Percentiles rank a stretch among this genome's conserved stretches.
Evolutionary conservation across 257 asterid genomes (phyloP).

Genomic region (Capsicum baccatum): DNA sequence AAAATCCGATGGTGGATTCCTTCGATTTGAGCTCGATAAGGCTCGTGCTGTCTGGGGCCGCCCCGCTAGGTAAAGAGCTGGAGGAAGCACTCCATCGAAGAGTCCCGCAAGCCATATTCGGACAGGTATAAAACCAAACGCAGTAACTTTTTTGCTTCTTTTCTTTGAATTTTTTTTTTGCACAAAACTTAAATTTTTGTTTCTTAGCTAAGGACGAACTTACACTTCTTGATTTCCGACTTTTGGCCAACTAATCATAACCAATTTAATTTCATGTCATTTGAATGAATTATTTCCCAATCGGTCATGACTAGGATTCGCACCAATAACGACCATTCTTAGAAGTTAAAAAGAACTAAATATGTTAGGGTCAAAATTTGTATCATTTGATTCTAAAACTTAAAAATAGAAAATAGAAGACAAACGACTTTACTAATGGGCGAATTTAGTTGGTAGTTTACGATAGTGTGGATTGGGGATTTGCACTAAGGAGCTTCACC

Average conservation of each 20-base stretch:
- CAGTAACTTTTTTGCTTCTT: too few relatives aligned
- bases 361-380: too few relatives aligned
- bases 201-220: background rate
- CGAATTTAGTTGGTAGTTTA: too few relatives aligned
- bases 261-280: constrained; percentile 25
- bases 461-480: too few relatives aligned
- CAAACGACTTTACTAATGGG: too few relatives aligned
- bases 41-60: constrained; percentile 80
- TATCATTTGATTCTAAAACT: too few relatives aligned
- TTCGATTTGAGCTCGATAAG: constrained; percentile 73
- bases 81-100: constrained; percentile 65
- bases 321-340: background rate
- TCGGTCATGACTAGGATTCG: background rate
- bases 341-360: background rate
- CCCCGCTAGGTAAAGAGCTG: constrained; percentile 87
- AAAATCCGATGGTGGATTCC: constrained; percentile 67
- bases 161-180: background rate
- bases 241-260: constrained; percentile 16
- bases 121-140: constrained; percentile 57
- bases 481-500: too few relatives aligned
- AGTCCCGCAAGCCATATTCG: constrained; percentile 81
- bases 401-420: too few relatives aligned
- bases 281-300: background rate
- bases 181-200: too few relatives aligned
- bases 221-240: background rate